Base-by-base conservation (phyloP, 257 asterid species). In the Knoxia roxburghii region DNA sequence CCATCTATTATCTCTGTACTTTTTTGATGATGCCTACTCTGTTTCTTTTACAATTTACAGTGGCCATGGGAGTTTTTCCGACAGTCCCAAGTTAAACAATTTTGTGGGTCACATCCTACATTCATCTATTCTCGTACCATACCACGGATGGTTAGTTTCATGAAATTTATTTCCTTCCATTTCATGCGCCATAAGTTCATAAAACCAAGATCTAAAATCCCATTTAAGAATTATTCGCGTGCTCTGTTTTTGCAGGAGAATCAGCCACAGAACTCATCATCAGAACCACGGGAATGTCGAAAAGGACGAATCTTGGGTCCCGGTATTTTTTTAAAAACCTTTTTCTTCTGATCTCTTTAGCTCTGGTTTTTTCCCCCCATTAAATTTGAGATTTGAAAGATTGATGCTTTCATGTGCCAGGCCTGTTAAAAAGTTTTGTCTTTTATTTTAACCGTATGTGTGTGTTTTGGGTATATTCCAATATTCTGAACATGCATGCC, bases 221-320 rank as follows among this genome's bases (percentile, higher is more conserved):
- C 0, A 7, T 39, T n/a, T n/a, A n/a, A n/a, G 48, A 60, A 23
- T 0, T 49, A 45, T 18, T 1, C 46, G 12, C 13, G 37, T 26
- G 39, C 29, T 27, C 11, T 13, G 20, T 6, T 29, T 4, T 32
- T 62, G 57, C 73, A 81, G 86, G 86, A 81, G 86, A 69, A 78
- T 81, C 64, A 81, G 86, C 74, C 86, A 81, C 45, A 73, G 72
- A 60, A 78, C 78, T 52, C 86, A 81, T 55, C 86, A 81, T 61
- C 79, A 76, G 55, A 81, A 81, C 40, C 86, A 81, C 68, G 86
- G 86, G 43, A 73, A 81, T 68, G 83, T 81, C 32, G 83, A 81
- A 17, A 70, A 62, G 10, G 86, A 81, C 39, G 86, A 81, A 61
- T 78, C 83, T 26, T 81, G 86, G 86, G 86, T 81, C 45, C 86